phyloP scores from a whole-genome alignment of 2,329 filamentous ascomycete genomes.

The Parastagonospora avenae region DNA sequence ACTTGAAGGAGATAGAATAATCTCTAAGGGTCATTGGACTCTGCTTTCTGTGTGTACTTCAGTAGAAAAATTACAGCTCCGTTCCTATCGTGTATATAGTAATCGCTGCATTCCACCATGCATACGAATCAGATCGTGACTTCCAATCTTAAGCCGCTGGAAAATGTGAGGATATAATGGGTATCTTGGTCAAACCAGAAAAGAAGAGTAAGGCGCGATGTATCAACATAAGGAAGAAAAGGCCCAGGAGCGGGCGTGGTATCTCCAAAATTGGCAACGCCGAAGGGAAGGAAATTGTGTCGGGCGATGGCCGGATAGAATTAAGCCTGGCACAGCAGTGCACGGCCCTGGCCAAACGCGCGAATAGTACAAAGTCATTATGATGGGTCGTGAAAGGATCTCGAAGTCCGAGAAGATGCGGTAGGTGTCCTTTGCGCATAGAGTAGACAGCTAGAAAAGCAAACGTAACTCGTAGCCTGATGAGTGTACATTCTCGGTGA shows the following conservation, averaged over 20 bases:
- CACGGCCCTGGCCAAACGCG: slow-evolving; percentile 26
- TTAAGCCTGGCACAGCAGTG: slow-evolving; percentile 17
- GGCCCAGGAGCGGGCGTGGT: slow-evolving; percentile 32
- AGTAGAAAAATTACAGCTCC: slow-evolving; percentile 17
- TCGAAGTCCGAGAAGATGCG: slow-evolving; percentile 15
- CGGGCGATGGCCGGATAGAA: slow-evolving; percentile 18
- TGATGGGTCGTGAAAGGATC: slow-evolving; percentile 16
- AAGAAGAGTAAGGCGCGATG: slow-evolving; percentile 21
- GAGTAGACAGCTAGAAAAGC: slow-evolving; percentile 45
- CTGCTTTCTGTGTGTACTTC: slow-evolving; percentile 14
- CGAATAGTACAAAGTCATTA: slow-evolving; percentile 43
- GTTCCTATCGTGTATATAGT: slow-evolving; percentile 20
- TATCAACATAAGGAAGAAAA: slow-evolving; percentile 28
- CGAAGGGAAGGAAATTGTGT: slow-evolving; percentile 14
- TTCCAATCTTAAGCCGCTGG: slow-evolving; percentile 31
- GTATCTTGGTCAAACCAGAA: slow-evolving; percentile 43
- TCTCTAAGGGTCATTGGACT: neutral
- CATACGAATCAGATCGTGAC: slow-evolving; percentile 27
- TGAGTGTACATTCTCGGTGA: slow-evolving; percentile 51
- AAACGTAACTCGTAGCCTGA: slow-evolving; percentile 57
- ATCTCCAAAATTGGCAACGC: slow-evolving; percentile 35
- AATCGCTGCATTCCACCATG: slow-evolving; percentile 15
- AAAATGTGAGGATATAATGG: slow-evolving; percentile 39
- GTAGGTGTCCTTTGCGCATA: slow-evolving; percentile 6
- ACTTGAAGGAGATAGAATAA: slow-evolving; percentile 3